Conservation (phyloP, 441 rosid genomes). For the Daphne laureola region DNA sequence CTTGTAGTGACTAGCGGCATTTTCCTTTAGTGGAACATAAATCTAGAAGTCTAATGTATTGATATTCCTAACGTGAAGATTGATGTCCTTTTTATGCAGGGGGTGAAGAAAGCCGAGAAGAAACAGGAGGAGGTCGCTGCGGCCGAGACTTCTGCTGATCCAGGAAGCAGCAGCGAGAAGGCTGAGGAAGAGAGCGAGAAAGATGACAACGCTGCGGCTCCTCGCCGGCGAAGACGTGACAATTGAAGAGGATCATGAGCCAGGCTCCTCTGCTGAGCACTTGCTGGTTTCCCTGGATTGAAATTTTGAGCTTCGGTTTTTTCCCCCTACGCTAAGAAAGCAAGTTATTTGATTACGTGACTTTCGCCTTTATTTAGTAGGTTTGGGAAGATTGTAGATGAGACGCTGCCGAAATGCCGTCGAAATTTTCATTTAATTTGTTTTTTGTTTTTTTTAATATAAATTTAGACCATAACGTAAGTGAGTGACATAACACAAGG, state of each 20-base stretch:
- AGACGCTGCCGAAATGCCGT: slow-evolving; percentile 7
- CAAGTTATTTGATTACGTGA: slow-evolving; percentile 11
- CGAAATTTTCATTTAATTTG: too few species aligned
- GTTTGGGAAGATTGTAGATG: slow-evolving; percentile 33
- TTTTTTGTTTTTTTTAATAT: too few species aligned
- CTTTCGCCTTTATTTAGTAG: slow-evolving; percentile 15
- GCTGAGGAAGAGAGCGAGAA: slow-evolving; percentile 44
- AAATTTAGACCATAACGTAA: too few species aligned
- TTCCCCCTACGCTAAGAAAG: slow-evolving; percentile 22
- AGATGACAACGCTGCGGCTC: slow-evolving; percentile 39
- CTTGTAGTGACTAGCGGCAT: too few species aligned
- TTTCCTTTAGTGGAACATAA: too few species aligned
- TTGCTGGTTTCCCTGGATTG: slow-evolving; percentile 22
- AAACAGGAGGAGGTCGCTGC: slow-evolving; percentile 22
- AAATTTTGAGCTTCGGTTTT: slow-evolving; percentile 23
- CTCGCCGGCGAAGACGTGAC: slow-evolving; percentile 77
- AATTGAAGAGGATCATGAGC: slow-evolving; percentile 16
- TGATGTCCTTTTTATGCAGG: slow-evolving; percentile 23
- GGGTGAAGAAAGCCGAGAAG: slow-evolving; percentile 24
- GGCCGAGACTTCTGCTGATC: slow-evolving; percentile 38
- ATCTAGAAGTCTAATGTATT: not conserved
- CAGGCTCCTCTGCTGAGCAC: too few species aligned
- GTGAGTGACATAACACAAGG: too few species aligned
- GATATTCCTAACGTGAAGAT: too few species aligned
- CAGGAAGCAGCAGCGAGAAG: slow-evolving; percentile 35